Base-by-base conservation (phyloP, 352 stramenopile genomes). In the Thraustochytrium sp. region DNA sequence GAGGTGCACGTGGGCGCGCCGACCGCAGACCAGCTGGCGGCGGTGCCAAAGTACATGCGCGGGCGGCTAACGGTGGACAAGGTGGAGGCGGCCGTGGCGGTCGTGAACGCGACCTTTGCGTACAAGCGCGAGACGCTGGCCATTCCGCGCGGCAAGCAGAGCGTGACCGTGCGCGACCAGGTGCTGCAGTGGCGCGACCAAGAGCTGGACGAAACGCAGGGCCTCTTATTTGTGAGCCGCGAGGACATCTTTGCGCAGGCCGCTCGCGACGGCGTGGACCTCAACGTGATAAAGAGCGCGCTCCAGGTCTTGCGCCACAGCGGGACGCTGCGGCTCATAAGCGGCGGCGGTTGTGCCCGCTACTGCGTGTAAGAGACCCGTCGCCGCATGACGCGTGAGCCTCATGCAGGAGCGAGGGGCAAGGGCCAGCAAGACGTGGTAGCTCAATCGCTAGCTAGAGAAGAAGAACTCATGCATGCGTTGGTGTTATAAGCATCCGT, bases 151-250 rank as follows among this genome's bases (percentile, higher is more conserved):
- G 40, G 68, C 1, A 80, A 80, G 68, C 68, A 80, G 53, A 80
- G 68, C 68, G 68, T 80, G 34, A 53, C 23, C 37, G 68, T 80
- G 0, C 68, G 68, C 16, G 68, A 80, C 2, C 48, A 80, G 26
- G 51, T 80, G 2, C 18, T 80, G 68, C n/a, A 61, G 46, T 80
- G 68, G 68, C 34, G 68, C 26, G 68, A 80, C 68, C 68, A 80
- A 26, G 68, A 80, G 51, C 31, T 44, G 26, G 48, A 61, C 5
- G 68, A 80, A 26, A 80, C 68, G 44, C 8, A 46, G 34, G 68
- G 68, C 16, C 9, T 80, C 1, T 34, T 42, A 4, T 80, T 80
- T 80, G 68, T 80, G 16, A 72, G 21, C 13, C 48, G 31, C 8
- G 68, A 80, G 8, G 68, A 80, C 53, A 44, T 80, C 31, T 48